A percentile compares a stretch with the other conserved stretches of the same genome.
Evolutionary conservation across 2,329 filamentous ascomycete species (phyloP).

Genomic region (Colletotrichum cordylinicola): DNA sequence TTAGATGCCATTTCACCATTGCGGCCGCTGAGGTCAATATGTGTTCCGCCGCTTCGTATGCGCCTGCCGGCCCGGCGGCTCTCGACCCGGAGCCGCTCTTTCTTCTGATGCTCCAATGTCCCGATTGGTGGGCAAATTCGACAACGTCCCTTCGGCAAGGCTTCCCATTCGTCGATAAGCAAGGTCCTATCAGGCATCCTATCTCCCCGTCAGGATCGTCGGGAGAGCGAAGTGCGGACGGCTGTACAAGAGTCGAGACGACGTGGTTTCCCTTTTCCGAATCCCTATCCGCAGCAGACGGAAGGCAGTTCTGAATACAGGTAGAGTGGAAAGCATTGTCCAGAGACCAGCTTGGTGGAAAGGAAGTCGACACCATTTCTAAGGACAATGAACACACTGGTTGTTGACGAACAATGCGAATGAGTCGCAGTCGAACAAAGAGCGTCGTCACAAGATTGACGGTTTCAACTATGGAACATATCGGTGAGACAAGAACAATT

Average conservation of each 20-base stretch:
- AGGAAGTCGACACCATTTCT: not conserved
- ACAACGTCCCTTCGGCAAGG: not conserved
- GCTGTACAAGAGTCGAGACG: not conserved
- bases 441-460: not conserved
- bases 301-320: not conserved
- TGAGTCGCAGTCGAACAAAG: not conserved
- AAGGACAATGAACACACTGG: not conserved
- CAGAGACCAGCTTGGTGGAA: not conserved
- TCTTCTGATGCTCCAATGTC: not conserved
- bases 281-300: not conserved
- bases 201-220: not conserved
- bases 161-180: not conserved
- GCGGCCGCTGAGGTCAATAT: not conserved
- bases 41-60: not conserved
- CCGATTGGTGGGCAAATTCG: constrained; percentile 2
- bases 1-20: not conserved
- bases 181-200: not conserved
- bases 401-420: not conserved
- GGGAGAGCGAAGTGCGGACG: not conserved
- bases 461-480: not conserved
- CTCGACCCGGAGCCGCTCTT: not conserved
- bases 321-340: not conserved
- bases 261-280: not conserved
- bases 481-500: not conserved
- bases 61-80: constrained; percentile 8